Evolutionary conservation across 2,329 filamentous ascomycete genomes (phyloP).

Genomic region (Cercospora zeae-maydis): DNA sequence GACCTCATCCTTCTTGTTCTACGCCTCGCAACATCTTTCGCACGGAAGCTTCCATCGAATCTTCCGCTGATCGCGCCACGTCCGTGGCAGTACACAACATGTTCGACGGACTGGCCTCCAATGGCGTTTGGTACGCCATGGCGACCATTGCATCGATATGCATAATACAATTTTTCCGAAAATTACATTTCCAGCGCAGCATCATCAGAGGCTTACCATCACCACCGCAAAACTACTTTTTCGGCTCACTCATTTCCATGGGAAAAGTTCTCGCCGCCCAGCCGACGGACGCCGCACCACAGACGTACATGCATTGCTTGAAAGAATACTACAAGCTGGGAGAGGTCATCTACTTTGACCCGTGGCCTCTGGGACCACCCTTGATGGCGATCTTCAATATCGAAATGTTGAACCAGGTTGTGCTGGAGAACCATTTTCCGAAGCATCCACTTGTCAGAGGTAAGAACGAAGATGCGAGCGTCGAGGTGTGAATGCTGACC

Average conservation of each 20-base stretch:
- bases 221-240: conserved; percentile 42
- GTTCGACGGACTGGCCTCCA: conserved; percentile 19
- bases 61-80: background rate
- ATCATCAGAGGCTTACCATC: conserved; percentile 35
- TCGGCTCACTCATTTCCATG: conserved; percentile 42
- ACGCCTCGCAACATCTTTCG: background rate
- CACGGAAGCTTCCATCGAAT: background rate
- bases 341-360: conserved; percentile 44
- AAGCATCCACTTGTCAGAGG: conserved; percentile 35
- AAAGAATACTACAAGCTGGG: conserved; percentile 38
- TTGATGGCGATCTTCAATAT: conserved; percentile 40
- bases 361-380: conserved; percentile 42
- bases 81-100: background rate
- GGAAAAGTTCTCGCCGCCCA: conserved; percentile 36
- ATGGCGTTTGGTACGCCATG: conserved; percentile 26
- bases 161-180: conserved; percentile 28
- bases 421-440: conserved; percentile 33
- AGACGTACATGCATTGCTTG: conserved; percentile 37
- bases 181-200: conserved; percentile 28
- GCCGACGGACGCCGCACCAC: conserved; percentile 38
- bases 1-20: background rate
- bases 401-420: conserved; percentile 40
- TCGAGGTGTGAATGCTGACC: background rate
- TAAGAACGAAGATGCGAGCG: background rate
- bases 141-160: conserved; percentile 24